Percentiles rank a stretch among this genome's conserved stretches.
Conservation (phyloP, 2,329 filamentous ascomycete species). For the Blumeria hordei region DNA sequence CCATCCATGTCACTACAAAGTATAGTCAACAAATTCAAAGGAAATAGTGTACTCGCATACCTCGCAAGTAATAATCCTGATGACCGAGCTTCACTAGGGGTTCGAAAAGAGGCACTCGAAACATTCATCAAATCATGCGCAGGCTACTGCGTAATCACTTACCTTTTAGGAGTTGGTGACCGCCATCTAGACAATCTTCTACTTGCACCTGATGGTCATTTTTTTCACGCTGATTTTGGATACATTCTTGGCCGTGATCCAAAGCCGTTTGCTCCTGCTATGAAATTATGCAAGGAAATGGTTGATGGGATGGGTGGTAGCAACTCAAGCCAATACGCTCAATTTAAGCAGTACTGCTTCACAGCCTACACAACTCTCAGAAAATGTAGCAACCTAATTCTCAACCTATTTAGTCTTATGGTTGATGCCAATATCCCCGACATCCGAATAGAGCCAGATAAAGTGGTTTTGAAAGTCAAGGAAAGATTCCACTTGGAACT, state of each 20-base stretch:
- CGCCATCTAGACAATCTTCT: conserved; percentile 89
- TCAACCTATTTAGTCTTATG: conserved; percentile 94
- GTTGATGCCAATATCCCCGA: conserved; percentile 93
- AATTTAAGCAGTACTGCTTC: conserved; percentile 91
- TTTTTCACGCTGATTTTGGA: conserved; percentile 96
- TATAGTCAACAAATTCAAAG: conserved; percentile 62
- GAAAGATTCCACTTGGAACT: conserved; percentile 85
- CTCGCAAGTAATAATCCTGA: conserved; percentile 79
- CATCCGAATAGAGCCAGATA: conserved; percentile 76
- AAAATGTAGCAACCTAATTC: conserved; percentile 71
- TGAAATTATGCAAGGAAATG: conserved; percentile 97
- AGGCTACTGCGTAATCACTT: conserved; percentile 96
- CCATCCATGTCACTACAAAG: conserved; percentile 64
- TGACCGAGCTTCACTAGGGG: conserved; percentile 52
- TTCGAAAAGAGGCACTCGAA: conserved; percentile 81
- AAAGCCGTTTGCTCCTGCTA: conserved; percentile 87
- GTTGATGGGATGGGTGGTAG: conserved; percentile 92
- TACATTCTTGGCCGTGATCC: conserved; percentile 94
- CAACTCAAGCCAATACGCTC: conserved; percentile 54
- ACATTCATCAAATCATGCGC: conserved; percentile 91
- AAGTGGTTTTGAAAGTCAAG: conserved; percentile 82
- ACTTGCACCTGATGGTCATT: conserved; percentile 70
- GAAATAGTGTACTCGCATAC: conserved; percentile 52
- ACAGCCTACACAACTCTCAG: conserved; percentile 78
- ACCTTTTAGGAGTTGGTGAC: conserved; percentile 87